Base-by-base conservation (phyloP, 495 filamentous ascomycete genomes). In the Neurospora cerealis region DNA sequence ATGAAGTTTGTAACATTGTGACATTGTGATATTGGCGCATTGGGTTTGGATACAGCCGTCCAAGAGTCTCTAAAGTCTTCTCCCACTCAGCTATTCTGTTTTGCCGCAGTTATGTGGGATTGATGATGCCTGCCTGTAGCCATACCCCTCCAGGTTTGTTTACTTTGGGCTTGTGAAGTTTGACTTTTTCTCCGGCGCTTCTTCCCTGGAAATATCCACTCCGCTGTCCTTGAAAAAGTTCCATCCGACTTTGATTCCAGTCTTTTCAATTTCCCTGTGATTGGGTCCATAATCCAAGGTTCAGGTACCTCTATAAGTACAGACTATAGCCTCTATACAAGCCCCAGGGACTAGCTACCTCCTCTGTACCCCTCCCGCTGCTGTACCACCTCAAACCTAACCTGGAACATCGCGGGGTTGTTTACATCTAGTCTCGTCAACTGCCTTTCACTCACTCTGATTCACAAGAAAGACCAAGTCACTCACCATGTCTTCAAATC, bases 401-500 rank as follows among this genome's bases (percentile, higher is more conserved):
- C 15, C 28, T 19, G 15, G 24, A 34, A 19, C 54, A 66, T 34
- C 54, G 54, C 54, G 54, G 54, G 54, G 28, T 66, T 66, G 54
- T 66, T 34, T 34, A 66, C 54, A 19, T 66, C 37, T 38, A 38
- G 37, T 46, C 28, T 66, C 28, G 28, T 36, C 54, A 15, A 34
- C 28, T 66, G 7, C 13, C 24, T 66, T 66, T 9, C 28, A 66
- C 54, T 66, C 54, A 34, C 24, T 66, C 2, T 4, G 21, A 7
- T 34, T 66, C 28, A 66, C 54, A 66, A 62, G 3, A 34, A 54
- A 54, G 46, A 34, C 69, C 42, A 21, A 66, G 13, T 19, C 38
- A 15, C 70, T 39, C 36, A 40, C 0, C 7, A 82, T 82, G 80
- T 24, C 77, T 34, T 79, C 78, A 5, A 54, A 71, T 37, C 71